Conservation (phyloP, 2,329 filamentous ascomycete genomes). For the Hypoxylon sp. region DNA sequence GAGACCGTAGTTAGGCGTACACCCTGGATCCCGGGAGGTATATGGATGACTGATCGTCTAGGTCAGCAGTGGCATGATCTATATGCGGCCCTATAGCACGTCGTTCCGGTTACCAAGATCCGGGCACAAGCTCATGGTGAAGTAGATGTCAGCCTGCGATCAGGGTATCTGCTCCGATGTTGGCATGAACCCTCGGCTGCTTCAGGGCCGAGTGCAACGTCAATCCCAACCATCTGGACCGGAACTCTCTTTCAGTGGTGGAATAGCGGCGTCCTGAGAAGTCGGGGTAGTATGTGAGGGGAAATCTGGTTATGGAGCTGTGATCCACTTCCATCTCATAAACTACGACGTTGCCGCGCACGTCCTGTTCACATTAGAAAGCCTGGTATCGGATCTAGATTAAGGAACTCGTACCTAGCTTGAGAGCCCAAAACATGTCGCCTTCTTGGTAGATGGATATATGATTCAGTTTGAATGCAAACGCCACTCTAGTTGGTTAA, state of each 20-base stretch:
- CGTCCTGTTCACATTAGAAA: background rate
- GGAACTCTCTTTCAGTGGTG: slow-evolving; percentile 43
- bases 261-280: slow-evolving; percentile 34
- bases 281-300: slow-evolving; percentile 25
- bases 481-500: too few relatives aligned
- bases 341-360: slow-evolving; percentile 8
- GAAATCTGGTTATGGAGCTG: slow-evolving; percentile 13
- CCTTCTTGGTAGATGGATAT: background rate
- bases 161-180: slow-evolving; percentile 17
- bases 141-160: slow-evolving; percentile 23
- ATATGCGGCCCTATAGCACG: slow-evolving; percentile 45
- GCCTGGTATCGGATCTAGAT: background rate
- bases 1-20: slow-evolving; percentile 13
- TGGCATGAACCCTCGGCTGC: slow-evolving; percentile 31
- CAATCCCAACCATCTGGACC: slow-evolving; percentile 17
- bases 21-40: slow-evolving; percentile 15
- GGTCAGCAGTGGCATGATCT: slow-evolving; percentile 5
- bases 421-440: background rate
- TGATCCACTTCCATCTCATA: slow-evolving; percentile 19
- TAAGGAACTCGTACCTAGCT: background rate
- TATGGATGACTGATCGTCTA: slow-evolving; percentile 4
- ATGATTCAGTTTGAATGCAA: too few relatives aligned
- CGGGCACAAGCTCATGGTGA: slow-evolving; percentile 19
- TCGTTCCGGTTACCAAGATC: slow-evolving; percentile 27
- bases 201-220: slow-evolving; percentile 41